Percentiles rank a stretch among this genome's conserved stretches.
Evolutionary conservation across 345 rosid species (phyloP).

Genomic region (Boechera retrofracta): DNA sequence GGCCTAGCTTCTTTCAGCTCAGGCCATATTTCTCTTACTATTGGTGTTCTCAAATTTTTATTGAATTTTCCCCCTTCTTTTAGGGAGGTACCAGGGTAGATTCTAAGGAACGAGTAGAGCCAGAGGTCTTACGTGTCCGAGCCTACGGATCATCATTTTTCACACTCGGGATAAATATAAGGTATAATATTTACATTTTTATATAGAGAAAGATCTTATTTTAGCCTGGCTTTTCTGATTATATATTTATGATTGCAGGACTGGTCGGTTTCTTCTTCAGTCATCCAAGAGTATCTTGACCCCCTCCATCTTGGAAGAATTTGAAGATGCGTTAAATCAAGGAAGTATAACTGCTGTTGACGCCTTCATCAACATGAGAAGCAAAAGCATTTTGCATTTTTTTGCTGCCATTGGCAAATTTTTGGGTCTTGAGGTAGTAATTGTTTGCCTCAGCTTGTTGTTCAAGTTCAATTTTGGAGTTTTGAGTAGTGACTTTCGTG

Average conservation of each 20-base stretch:
- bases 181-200: constrained; percentile 48
- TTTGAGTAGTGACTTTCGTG: constrained; percentile 12
- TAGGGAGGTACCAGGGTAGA: constrained; percentile 61
- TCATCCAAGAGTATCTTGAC: constrained; percentile 71
- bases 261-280: constrained; percentile 83
- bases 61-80: constrained; percentile 28
- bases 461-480: constrained; percentile 16
- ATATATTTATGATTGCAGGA: constrained; percentile 58
- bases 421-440: constrained; percentile 90
- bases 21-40: constrained; percentile 11
- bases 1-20: constrained; percentile 19
- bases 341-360: constrained; percentile 81
- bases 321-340: constrained; percentile 93
- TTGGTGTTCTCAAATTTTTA: background rate
- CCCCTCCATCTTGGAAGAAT: constrained; percentile 63
- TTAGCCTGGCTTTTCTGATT: background rate
- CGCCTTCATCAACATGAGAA: constrained; percentile 82
- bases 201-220: background rate
- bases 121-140: constrained; percentile 77
- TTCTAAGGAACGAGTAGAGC: constrained; percentile 56
- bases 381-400: constrained; percentile 83
- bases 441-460: background rate
- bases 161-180: constrained; percentile 87
- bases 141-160: constrained; percentile 93
- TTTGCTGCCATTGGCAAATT: constrained; percentile 90